Percentiles rank a stretch among this genome's conserved stretches.
These are phyloP conservation scores for Orbilia blumenaviensis DNA, from an alignment of 2,329 filamentous ascomycete species.

Conservation along the genomic window DNA sequence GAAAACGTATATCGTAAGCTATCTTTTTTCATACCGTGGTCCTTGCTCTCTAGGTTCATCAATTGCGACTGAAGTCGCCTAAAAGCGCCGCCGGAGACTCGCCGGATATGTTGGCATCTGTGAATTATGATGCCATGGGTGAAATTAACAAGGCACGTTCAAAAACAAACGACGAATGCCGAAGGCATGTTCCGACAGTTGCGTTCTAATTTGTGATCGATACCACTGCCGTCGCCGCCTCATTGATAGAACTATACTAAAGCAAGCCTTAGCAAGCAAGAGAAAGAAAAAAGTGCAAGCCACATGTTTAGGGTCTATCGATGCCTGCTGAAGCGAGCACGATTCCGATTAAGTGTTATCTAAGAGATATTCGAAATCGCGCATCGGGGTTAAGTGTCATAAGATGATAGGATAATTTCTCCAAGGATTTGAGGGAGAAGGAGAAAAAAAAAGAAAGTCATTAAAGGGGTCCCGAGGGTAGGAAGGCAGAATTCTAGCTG, in stretches of 20 bases:
- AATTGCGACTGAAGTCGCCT: no score
- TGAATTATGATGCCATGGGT: no score
- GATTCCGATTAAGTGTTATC: slow-evolving; percentile 1
- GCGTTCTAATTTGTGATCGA: background rate
- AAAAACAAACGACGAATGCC: no score
- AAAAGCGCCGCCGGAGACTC: background rate
- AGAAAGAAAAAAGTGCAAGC: no score
- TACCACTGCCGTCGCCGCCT: no score
- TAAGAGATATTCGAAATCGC: slow-evolving; percentile 21
- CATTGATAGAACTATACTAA: no score
- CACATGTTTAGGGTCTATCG: background rate
- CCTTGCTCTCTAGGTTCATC: background rate
- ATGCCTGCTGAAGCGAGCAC: background rate
- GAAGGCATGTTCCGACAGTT: background rate
- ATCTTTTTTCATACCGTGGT: background rate
- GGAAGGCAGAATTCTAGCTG: background rate
- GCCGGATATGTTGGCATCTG: no score
- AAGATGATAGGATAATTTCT: slow-evolving; percentile 5
- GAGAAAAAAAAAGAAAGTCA: background rate
- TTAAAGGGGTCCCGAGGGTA: background rate
- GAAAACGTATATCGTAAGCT: background rate
- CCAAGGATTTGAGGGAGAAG: background rate
- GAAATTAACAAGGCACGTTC: background rate
- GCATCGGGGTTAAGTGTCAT: slow-evolving; percentile 18
- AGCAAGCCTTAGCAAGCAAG: no score